Evolutionary conservation across 306 rosid species (phyloP).

Genomic region (Senna siamea): DNA sequence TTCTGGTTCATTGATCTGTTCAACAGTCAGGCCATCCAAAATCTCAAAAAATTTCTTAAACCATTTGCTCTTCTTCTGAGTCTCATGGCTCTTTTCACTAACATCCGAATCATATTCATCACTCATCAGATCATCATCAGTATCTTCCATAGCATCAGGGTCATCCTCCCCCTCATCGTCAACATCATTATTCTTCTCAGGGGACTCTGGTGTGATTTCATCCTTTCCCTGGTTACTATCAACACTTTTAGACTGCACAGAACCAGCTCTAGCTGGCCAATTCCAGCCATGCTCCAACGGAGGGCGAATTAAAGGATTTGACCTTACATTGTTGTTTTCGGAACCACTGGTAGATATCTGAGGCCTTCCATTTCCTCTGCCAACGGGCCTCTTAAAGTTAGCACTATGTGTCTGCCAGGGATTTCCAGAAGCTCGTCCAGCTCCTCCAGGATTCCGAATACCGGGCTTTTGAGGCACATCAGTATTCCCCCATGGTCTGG

Average conservation of each 20-base stretch:
- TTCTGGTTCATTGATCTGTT: slow-evolving; percentile 58
- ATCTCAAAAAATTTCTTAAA: slow-evolving; percentile 55
- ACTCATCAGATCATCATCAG: slow-evolving; percentile 62
- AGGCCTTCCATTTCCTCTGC: slow-evolving; percentile 52
- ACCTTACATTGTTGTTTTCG: slow-evolving; percentile 36
- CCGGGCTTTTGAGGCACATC: slow-evolving; percentile 39
- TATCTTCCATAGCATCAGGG: slow-evolving; percentile 49
- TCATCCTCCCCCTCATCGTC: slow-evolving; percentile 42
- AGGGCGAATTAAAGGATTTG: slow-evolving; percentile 52
- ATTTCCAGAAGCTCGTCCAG: slow-evolving; percentile 46
- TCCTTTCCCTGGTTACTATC: slow-evolving; percentile 33
- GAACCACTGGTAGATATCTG: slow-evolving; percentile 35
- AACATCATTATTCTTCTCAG: slow-evolving; percentile 33
- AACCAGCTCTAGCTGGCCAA: slow-evolving; percentile 61
- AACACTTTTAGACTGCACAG: slow-evolving; percentile 37
- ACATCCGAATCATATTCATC: slow-evolving; percentile 71
- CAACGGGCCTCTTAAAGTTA: slow-evolving; percentile 46
- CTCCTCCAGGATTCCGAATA: slow-evolving; percentile 33
- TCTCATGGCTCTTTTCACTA: slow-evolving; percentile 65
- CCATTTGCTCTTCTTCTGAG: slow-evolving; percentile 61
- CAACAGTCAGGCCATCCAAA: slow-evolving; percentile 55
- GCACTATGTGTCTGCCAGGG: slow-evolving; percentile 39
- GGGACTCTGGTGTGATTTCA: slow-evolving; percentile 34
- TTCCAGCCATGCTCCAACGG: slow-evolving; percentile 79
- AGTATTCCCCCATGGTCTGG: slow-evolving; percentile 40